Evolutionary conservation across 176 grass and related monocot genomes (phyloP), one percentile per base, ranked within the genome.

Genomic region (Triticum turgidum): DNA sequence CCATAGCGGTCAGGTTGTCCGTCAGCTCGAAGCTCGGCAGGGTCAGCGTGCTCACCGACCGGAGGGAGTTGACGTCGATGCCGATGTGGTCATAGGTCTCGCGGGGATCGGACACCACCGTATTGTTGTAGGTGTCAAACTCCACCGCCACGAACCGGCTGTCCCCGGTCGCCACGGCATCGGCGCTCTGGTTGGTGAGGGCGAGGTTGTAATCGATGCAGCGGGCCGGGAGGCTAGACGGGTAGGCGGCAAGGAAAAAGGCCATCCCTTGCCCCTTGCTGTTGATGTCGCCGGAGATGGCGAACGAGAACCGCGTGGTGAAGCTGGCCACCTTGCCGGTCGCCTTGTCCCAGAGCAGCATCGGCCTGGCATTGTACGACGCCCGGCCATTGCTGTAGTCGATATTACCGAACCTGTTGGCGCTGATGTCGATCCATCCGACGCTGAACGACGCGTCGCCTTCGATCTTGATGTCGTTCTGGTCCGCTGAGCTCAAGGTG

Each of bases 161-260:
- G 17, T 81, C 41, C 9, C 79, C 79, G 24, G 79, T 0, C 15
- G 25, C 42, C 25, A 81, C 63, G 9, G 39, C 18, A 5, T 21
- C 63, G 0, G 41, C 0, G 15, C 4, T 33, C 7, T 32, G 79
- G 63, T 21, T n/a, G 39, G 38, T 25, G 70, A 73, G 70, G n/a
- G 39, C 70, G 39, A 73, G 70, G 38, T 22, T 22, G 52, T 30
- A 52, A 9, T 2, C 14, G 29, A 18, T 1, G 18, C 3, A 5
- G 18, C 5, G 7, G 0, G 17, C 8, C 5, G 80, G 80, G 42
- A 82, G 9, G 27, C 0, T 9, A 0, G 80, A 69, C 0, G 80
- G 80, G 80, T 54, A 69, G 80, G 20, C 21, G 18, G 45, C 64
- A 11, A 82, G 80, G 80, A 82, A 82, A 44, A 82, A 82, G 18